phyloP scores from a whole-genome alignment of 1,284 basidiomycete species.

The Cryptococcus jaspeensis region DNA sequence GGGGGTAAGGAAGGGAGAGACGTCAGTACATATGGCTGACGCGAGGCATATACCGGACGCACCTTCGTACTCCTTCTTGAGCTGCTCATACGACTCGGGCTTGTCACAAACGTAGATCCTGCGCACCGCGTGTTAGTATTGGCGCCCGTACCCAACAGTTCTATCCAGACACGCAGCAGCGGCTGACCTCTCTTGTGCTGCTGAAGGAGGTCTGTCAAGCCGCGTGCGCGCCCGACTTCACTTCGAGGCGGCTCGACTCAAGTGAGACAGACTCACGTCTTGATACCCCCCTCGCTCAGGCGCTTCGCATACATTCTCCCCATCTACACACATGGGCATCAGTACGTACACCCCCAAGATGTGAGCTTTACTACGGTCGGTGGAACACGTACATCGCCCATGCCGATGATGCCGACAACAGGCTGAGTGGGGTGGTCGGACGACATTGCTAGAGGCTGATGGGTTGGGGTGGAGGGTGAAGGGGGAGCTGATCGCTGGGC shows the following conservation, averaged over 20 bases:
- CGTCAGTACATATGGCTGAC: background rate
- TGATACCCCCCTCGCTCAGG: slow-evolving; percentile 75
- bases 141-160: background rate
- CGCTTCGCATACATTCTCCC: slow-evolving; percentile 85
- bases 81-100: slow-evolving; percentile 68
- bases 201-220: no score
- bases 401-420: slow-evolving; percentile 80
- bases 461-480: no score
- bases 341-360: background rate
- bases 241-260: background rate
- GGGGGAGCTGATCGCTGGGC: no score
- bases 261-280: slow-evolving; percentile 60
- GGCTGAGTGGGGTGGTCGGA: slow-evolving; percentile 56
- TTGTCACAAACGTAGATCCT: slow-evolving; percentile 92
- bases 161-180: no score
- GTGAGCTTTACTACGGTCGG: background rate
- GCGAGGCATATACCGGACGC: slow-evolving; percentile 12
- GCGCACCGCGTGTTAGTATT: background rate
- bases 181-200: background rate
- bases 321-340: slow-evolving; percentile 60
- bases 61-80: slow-evolving; percentile 68
- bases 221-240: background rate
- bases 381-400: slow-evolving; percentile 60
- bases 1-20: background rate
- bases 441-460: background rate